Evolutionary conservation across 2,329 filamentous ascomycete species (phyloP).

Genomic region (Fusarium robinianum): DNA sequence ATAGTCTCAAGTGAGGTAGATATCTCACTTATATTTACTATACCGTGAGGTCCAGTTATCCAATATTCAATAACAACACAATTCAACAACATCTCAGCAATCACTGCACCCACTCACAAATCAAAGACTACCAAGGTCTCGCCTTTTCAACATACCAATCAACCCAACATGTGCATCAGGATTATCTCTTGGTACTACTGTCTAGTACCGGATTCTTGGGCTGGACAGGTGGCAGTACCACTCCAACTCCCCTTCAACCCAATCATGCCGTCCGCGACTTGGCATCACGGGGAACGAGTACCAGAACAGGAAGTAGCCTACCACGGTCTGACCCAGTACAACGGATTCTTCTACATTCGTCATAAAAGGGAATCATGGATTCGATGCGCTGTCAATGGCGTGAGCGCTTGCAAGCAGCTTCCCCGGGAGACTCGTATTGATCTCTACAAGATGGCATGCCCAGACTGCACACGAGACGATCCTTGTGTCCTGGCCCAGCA

Average conservation of each 20-base stretch:
- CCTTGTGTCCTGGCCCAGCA: constrained; percentile 2
- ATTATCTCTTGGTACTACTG: constrained; percentile 24
- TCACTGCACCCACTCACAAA: not conserved
- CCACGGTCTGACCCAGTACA: not conserved
- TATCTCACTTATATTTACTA: no score
- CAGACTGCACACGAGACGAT: constrained; percentile 19
- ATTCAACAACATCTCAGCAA: not conserved
- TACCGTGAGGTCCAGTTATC: no score
- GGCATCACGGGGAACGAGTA: constrained; percentile 4
- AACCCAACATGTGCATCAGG: constrained; percentile 25
- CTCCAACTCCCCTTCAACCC: not conserved
- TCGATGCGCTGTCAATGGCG: constrained; percentile 17
- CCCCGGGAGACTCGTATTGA: constrained; percentile 16
- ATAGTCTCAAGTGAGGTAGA: no score
- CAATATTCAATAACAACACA: no score
- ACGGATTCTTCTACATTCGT: constrained; percentile 12
- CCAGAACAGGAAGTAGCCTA: not conserved
- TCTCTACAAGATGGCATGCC: constrained; percentile 18
- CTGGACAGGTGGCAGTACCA: not conserved
- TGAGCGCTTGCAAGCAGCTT: not conserved
- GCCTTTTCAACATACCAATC: not conserved
- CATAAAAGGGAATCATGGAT: constrained; percentile 18
- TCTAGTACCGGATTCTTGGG: not conserved
- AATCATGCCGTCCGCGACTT: not conserved
- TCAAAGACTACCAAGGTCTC: not conserved